Percentiles rank a stretch among this genome's conserved stretches.
Conservation (phyloP, 2,329 filamentous ascomycete genomes). For the Calonectria hongkongensis region DNA sequence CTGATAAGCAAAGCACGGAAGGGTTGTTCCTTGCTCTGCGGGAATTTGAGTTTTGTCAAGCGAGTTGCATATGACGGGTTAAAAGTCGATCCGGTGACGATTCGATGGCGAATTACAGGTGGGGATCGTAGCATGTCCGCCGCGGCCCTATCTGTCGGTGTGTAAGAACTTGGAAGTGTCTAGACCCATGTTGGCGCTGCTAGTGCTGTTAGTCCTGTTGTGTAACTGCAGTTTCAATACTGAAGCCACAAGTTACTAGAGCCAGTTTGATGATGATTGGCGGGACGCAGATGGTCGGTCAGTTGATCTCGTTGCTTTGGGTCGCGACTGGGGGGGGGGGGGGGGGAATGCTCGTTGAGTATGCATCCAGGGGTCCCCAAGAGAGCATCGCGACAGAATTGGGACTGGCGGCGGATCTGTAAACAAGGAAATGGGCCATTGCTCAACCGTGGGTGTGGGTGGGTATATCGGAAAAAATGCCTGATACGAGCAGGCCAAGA, state of each 20-base stretch:
- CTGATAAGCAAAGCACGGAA: conserved; percentile 17
- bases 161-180: conserved; percentile 20
- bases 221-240: conserved; percentile 12
- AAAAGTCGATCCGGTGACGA: conserved; percentile 12
- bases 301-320: background rate
- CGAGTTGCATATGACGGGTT: conserved; percentile 8
- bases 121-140: conserved; percentile 20
- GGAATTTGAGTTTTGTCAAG: conserved; percentile 17
- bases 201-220: conserved; percentile 33
- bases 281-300: background rate
- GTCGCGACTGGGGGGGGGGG: background rate
- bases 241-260: conserved; percentile 4
- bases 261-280: conserved; percentile 9
- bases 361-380: background rate
- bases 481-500: conserved; percentile 22
- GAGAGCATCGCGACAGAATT: background rate
- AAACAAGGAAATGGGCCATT: conserved; percentile 6
- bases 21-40: conserved; percentile 23
- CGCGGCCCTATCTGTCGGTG: conserved; percentile 9
- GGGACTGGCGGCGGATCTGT: conserved; percentile 1
- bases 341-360: background rate
- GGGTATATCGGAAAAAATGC: conserved; percentile 15
- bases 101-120: conserved; percentile 17
- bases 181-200: conserved; percentile 21
- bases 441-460: conserved; percentile 15